Evolutionary conservation across 371 early-diverging fungal genomes (phyloP).

Genomic region (Choanephora cucurbitarum): DNA sequence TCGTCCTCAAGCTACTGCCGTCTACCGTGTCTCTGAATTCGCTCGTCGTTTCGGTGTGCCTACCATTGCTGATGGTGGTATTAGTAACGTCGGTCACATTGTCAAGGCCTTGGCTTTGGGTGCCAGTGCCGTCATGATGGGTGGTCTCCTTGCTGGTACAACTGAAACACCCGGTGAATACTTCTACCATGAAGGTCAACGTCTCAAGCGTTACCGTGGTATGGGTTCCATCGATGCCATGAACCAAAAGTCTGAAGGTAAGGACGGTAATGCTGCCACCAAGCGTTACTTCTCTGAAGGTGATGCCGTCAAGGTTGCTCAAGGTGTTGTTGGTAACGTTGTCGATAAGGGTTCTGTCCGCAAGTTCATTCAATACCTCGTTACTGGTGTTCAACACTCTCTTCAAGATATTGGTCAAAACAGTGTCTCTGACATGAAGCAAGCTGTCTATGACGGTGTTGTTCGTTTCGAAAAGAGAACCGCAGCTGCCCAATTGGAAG

Average conservation of each 20-base stretch:
- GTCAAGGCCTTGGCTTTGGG: slow-evolving; percentile 95
- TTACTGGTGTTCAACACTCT: slow-evolving; percentile 94
- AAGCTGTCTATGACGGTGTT: slow-evolving; percentile 65
- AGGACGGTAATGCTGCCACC: slow-evolving; percentile 76
- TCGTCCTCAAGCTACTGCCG: slow-evolving; percentile 97
- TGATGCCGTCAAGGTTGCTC: slow-evolving; percentile 97
- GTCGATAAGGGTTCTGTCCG: slow-evolving; percentile 95
- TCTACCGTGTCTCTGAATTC: slow-evolving; percentile 91
- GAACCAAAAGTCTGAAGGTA: slow-evolving; percentile 73
- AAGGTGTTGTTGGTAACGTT: slow-evolving; percentile 95
- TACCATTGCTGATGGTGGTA: slow-evolving; percentile 96
- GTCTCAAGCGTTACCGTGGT: slow-evolving; percentile 96
- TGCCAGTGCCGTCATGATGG: slow-evolving; percentile 98
- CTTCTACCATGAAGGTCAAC: slow-evolving; percentile 97
- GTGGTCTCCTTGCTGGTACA: slow-evolving; percentile 93
- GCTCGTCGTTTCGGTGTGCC: slow-evolving; percentile 93
- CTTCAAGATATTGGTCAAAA: slow-evolving; percentile 94
- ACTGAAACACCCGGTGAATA: slow-evolving; percentile 96
- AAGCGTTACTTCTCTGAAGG: slow-evolving; percentile 96
- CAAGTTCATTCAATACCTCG: slow-evolving; percentile 88
- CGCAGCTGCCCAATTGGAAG: slow-evolving; percentile 94
- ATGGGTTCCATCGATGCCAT: slow-evolving; percentile 98
- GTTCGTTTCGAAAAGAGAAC: slow-evolving; percentile 95
- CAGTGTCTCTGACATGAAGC: slow-evolving; percentile 64
- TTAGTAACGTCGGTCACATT: slow-evolving; percentile 95